These are phyloP conservation scores for Fusarium sp. DNA, from an alignment of 2,329 filamentous ascomycete genomes.

Conservation along the genomic window DNA sequence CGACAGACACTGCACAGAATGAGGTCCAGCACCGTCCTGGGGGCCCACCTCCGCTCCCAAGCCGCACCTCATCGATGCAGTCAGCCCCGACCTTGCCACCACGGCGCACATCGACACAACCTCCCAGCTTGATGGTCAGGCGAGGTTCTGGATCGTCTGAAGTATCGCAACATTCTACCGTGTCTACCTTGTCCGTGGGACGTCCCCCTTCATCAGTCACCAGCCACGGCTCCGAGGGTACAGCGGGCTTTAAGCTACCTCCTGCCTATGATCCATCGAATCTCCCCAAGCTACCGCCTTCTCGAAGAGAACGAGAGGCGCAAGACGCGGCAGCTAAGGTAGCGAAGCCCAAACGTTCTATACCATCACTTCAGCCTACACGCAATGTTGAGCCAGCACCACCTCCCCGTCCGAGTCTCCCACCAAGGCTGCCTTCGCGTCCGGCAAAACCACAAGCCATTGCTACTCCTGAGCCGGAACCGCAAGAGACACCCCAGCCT, in stretches of 20 bases:
- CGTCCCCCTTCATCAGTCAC: slow-evolving; percentile 63
- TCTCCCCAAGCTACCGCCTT: slow-evolving; percentile 71
- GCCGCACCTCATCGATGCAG: slow-evolving; percentile 49
- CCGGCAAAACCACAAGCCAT: slow-evolving; percentile 53
- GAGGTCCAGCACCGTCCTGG: slow-evolving; percentile 29
- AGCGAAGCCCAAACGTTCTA: slow-evolving; percentile 32
- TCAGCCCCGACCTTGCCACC: slow-evolving; percentile 66
- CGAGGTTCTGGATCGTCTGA: slow-evolving; percentile 73
- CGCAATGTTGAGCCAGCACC: slow-evolving; percentile 49
- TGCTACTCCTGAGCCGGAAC: slow-evolving; percentile 14
- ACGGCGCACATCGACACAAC: slow-evolving; percentile 64
- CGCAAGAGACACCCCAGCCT: slow-evolving; percentile 23
- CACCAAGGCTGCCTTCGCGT: slow-evolving; percentile 68
- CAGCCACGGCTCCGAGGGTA: slow-evolving; percentile 62
- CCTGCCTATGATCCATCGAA: slow-evolving; percentile 70
- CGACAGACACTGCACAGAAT: slow-evolving; percentile 26
- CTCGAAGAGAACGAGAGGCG: slow-evolving; percentile 68
- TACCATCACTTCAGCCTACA: slow-evolving; percentile 31
- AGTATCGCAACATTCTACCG: slow-evolving; percentile 67
- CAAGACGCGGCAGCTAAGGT: slow-evolving; percentile 49
- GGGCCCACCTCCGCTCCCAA: slow-evolving; percentile 57
- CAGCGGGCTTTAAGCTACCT: slow-evolving; percentile 65
- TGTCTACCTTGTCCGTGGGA: slow-evolving; percentile 68
- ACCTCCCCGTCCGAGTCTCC: slow-evolving; percentile 59
- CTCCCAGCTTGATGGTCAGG: slow-evolving; percentile 57